Evolutionary conservation across 2,329 filamentous ascomycete genomes (phyloP).

Genomic region (Cryphonectria nitschkei): DNA sequence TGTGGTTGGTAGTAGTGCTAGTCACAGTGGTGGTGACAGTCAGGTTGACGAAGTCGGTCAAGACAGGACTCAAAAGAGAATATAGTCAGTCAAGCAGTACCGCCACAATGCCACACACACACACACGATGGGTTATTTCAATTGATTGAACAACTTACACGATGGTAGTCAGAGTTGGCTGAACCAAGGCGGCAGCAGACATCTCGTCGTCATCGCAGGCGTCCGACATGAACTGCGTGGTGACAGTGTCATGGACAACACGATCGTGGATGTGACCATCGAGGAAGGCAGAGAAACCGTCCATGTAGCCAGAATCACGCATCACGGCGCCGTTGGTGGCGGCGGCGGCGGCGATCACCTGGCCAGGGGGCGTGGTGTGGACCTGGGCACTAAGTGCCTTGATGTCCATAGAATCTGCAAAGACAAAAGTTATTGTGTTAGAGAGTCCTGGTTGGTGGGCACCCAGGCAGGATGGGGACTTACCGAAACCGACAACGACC

Average conservation of each 20-base stretch:
- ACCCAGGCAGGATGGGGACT: not conserved
- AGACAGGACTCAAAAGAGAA: constrained; percentile 2
- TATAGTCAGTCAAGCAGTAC: not conserved
- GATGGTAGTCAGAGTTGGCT: constrained; percentile 1
- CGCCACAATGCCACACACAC: not conserved
- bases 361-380: not conserved
- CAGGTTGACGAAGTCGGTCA: constrained; percentile 14
- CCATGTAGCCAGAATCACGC: not conserved
- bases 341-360: not conserved
- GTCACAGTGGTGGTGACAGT: not conserved
- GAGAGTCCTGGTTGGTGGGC: not conserved
- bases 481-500: not conserved
- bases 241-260: not conserved
- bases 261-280: not conserved
- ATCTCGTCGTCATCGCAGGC: constrained; percentile 7
- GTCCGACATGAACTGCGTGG: not conserved
- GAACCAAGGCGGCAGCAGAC: not conserved
- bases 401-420: constrained; percentile 25
- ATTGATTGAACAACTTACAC: constrained; percentile 8
- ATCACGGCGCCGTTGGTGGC: not conserved
- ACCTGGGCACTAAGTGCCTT: constrained; percentile 10
- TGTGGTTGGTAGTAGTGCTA: not conserved
- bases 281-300: not conserved
- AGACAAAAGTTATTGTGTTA: not conserved
- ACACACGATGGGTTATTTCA: not conserved